Evolutionary conservation across 225 moss, liverwort and hornwort genomes (phyloP), one percentile per base, ranked within the genome.

Genomic region (Polytrichum formosum): DNA sequence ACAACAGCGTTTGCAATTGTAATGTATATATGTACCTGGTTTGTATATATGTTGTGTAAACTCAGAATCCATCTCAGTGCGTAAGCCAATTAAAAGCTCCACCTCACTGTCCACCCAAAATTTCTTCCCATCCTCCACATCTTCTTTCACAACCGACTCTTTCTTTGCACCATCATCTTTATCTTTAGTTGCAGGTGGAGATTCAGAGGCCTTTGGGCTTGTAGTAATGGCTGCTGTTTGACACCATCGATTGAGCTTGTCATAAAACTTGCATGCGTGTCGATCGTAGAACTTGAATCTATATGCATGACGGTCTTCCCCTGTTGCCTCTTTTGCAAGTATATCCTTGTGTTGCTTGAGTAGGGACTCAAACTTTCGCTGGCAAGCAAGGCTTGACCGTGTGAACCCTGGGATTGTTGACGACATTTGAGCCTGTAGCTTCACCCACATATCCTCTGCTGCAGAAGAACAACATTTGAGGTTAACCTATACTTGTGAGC

Each of bases 391-490:
- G 72, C 74, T 69, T n/a, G 84, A 84, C 18, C 80, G 72, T 18
- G 67, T 62, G 69, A 84, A 84, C 69, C 84, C 84, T 28, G 80
- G 77, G 63, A 84, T 72, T 37, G 72, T 66, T 19, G 84, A 77
- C 70, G 65, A 67, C 84, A 84, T 80, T 33, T 80, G 80, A 63
- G 63, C 55, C 72, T 84, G 84, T 70, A 84, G 67, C 72, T 77
- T 84, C 25, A 75, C 72, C 84, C 84, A 84, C 80, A 84, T 80
- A 72, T 84, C 84, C 75, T 84, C 84, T 68, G 77, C 80, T 84
- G 84, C 69, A 64, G 67, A 72, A 63, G 16, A 46, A 10, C 37
- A 37, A 13, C 46, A 46, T 46, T 46, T 46, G 46, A 46, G 46
- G 46, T 46, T 46, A 46, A 16, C 46, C 46, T 46, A 46, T 46